These are phyloP conservation scores for Sphenostylis stenocarpa DNA, from an alignment of 306 rosid species.

Conservation along the genomic window DNA sequence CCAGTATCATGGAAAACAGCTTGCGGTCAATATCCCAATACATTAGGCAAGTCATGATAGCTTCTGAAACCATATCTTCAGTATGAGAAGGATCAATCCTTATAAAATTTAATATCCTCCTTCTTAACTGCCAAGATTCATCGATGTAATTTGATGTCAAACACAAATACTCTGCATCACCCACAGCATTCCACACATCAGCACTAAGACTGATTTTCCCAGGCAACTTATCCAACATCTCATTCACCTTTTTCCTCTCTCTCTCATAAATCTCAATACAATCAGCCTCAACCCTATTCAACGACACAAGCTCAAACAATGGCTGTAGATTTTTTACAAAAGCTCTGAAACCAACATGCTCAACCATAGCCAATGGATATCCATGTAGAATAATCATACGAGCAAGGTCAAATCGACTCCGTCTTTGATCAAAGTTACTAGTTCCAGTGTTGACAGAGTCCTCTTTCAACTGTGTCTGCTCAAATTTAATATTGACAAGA, in stretches of 20 bases:
- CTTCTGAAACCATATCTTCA: slow-evolving; percentile 77
- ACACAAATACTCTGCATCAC: slow-evolving; percentile 69
- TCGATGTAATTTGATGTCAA: slow-evolving; percentile 89
- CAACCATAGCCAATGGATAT: slow-evolving; percentile 93
- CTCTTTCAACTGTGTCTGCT: slow-evolving; percentile 83
- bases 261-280: slow-evolving; percentile 82
- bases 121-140: slow-evolving; percentile 85
- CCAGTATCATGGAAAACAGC: slow-evolving; percentile 82
- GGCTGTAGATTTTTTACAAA: slow-evolving; percentile 96
- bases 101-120: slow-evolving; percentile 73
- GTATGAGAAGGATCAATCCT: slow-evolving; percentile 77
- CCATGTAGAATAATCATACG: slow-evolving; percentile 98
- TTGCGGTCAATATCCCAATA: slow-evolving; percentile 99
- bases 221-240: slow-evolving; percentile 88
- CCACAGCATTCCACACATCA: slow-evolving; percentile 72
- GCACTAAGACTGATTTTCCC: slow-evolving; percentile 89
- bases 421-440: slow-evolving; percentile 78
- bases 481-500: slow-evolving; percentile 83
- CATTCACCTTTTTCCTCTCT: slow-evolving; percentile 88
- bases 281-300: slow-evolving; percentile 82
- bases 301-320: slow-evolving; percentile 76
- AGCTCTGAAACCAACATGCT: slow-evolving; percentile 89
- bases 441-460: slow-evolving; percentile 51
- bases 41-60: slow-evolving; percentile 78
- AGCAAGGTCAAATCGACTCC: slow-evolving; percentile 92